Evolutionary conservation across 345 rosid species (phyloP), one percentile per base, ranked within the genome.

Genomic region (Rhodomyrtus tomentosa): DNA sequence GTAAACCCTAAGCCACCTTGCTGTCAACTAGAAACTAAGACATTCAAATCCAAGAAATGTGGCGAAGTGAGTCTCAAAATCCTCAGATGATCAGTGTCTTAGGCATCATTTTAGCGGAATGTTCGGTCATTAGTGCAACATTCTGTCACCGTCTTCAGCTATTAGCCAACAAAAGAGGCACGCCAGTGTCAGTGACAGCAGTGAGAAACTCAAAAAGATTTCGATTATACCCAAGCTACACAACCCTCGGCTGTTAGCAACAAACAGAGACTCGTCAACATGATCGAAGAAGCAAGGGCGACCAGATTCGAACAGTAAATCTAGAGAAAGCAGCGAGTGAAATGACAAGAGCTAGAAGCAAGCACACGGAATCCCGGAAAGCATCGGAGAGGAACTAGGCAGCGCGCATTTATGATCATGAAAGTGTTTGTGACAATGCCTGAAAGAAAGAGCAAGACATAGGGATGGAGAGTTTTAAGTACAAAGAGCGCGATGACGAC

Each of bases 401-500:
- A 18, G 40, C 15, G 74, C 40, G 1, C 40, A 62, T 0, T 54
- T 54, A 18, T 10, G n/a, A 3, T 50, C 45, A 4, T 15, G 45
- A 74, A 29, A 2, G 2, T 13, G 85, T 80, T 50, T 3, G 22
- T 50, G 81, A 7, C 73, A 83, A 27, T 54, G 45, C 16, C 45
- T 49, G 48, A 25, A 52, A 50, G 62, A 56, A 15, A 18, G 82
- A 84, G 62, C 55, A 16, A 58, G 72, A 0, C n/a, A n/a, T 10
- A 55, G 76, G 56, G 76, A 56, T 38, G 38, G 58, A 68, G 27
- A 82, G 5, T 42, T 84, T 84, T 59, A 48, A 58, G 80, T 90
- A 94, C 98, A 87, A 88, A 36, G 27, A 88, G 85, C 72, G 89
- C 56, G 84, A 94, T 80, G 58, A 85, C 94, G 53, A 85, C 36